A percentile compares a stretch with the other conserved stretches of the same genome.
Evolutionary conservation across 352 stramenopile genomes (phyloP).

Genomic region (Phytophthora citricola): DNA sequence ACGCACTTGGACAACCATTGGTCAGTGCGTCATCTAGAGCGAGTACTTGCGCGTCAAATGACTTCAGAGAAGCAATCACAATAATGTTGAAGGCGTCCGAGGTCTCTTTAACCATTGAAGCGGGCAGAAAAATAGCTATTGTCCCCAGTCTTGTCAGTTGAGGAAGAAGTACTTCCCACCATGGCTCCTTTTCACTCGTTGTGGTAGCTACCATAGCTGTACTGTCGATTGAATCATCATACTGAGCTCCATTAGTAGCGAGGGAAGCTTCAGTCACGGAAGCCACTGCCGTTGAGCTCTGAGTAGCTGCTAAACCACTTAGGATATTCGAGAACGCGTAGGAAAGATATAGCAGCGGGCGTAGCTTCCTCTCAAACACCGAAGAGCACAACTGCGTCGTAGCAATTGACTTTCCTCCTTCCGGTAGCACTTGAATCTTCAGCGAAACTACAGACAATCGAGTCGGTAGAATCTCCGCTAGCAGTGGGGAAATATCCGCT

Average conservation of each 20-base stretch:
- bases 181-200: slow-evolving; percentile 44
- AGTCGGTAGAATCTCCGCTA: slow-evolving; percentile 46
- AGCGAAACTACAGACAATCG: slow-evolving; percentile 55
- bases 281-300: slow-evolving; percentile 49
- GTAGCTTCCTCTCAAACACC: slow-evolving; percentile 59
- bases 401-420: slow-evolving; percentile 29
- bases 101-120: slow-evolving; percentile 23
- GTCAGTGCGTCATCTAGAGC: slow-evolving; percentile 29
- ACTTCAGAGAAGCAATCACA: slow-evolving; percentile 42
- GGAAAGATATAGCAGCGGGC: slow-evolving; percentile 46
- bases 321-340: slow-evolving; percentile 65
- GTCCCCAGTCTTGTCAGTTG: slow-evolving; percentile 53
- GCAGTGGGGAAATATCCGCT: slow-evolving; percentile 59
- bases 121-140: slow-evolving; percentile 58
- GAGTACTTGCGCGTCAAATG: slow-evolving; percentile 18
- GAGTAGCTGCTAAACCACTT: slow-evolving; percentile 14
- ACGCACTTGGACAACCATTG: slow-evolving; percentile 54
- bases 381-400: slow-evolving; percentile 73
- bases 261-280: slow-evolving; percentile 19
- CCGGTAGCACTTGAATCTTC: slow-evolving; percentile 56
- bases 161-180: slow-evolving; percentile 63
- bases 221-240: slow-evolving; percentile 18
- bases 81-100: slow-evolving; percentile 30
- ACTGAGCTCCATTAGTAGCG: slow-evolving; percentile 37
- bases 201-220: slow-evolving; percentile 30